These are phyloP conservation scores for Coffea canephora DNA, from an alignment of 257 asterid genomes.

Conservation along the genomic window DNA sequence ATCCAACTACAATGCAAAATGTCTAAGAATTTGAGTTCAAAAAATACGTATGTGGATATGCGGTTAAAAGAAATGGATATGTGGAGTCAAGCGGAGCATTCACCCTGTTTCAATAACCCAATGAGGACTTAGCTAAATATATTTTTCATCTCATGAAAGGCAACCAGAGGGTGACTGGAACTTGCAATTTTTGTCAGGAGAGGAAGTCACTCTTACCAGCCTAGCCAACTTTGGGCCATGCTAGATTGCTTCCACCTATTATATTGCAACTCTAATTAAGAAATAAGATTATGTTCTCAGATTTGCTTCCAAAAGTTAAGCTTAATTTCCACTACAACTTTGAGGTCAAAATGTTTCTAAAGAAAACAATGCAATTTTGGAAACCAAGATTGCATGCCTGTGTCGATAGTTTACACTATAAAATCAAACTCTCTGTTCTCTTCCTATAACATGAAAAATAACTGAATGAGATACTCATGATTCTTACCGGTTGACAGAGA, in stretches of 20 bases:
- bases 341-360: not conserved
- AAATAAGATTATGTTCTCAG: not conserved
- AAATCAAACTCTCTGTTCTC: not conserved
- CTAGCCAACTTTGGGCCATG: not conserved
- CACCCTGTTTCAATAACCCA: not conserved
- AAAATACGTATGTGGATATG: too few species aligned
- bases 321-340: not conserved
- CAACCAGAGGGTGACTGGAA: not conserved
- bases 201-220: not conserved
- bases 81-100: not conserved
- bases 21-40: too few species aligned
- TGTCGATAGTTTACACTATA: not conserved
- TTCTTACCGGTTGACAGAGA: slow-evolving; percentile 30
- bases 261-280: not conserved
- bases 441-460: not conserved
- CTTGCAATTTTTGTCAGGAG: not conserved
- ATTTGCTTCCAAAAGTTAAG: not conserved
- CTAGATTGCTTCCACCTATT: not conserved
- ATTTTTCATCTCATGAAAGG: too few species aligned
- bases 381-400: not conserved
- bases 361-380: not conserved
- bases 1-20: not conserved
- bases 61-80: not conserved
- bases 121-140: not conserved
- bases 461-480: not conserved